Conservation (phyloP, 1,284 basidiomycete genomes). For the Cutaneotrichosporon sp. region DNA sequence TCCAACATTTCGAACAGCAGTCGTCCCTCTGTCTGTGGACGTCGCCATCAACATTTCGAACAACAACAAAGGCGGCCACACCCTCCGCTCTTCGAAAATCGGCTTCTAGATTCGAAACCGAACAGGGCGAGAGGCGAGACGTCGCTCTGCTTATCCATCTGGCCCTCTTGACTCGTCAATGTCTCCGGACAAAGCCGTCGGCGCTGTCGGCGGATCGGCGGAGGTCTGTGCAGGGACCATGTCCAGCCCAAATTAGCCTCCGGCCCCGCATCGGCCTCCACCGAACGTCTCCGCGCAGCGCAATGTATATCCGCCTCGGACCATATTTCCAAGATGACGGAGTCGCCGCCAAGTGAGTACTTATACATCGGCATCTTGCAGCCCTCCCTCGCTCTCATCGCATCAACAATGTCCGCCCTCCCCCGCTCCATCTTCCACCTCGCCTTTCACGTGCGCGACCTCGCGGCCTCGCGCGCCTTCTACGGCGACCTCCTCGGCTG, state of each 20-base stretch:
- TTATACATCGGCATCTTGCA: not conserved
- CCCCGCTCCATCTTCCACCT: conserved; percentile 25
- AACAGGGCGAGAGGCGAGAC: not conserved
- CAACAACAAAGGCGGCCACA: not conserved
- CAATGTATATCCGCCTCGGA: no score
- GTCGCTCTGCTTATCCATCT: not conserved
- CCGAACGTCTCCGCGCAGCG: not conserved
- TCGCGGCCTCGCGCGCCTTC: conserved; percentile 19
- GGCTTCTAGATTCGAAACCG: not conserved
- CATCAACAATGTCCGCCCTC: not conserved
- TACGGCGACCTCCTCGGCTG: conserved; percentile 23
- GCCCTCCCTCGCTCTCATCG: no score
- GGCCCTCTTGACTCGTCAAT: not conserved
- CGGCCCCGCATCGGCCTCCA: not conserved
- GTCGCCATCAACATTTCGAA: not conserved
- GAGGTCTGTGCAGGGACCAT: not conserved
- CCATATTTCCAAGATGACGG: no score
- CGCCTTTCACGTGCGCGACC: conserved; percentile 26
- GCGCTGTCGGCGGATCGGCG: not conserved
- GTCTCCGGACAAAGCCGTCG: not conserved
- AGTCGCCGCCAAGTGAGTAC: not conserved
- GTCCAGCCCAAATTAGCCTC: not conserved
- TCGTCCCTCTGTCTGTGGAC: no score
- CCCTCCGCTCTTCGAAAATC: not conserved
- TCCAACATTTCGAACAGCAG: not conserved